Evolutionary conservation across 352 stramenopile genomes (phyloP), one percentile per base, ranked within the genome.

Genomic region (Phytophthora sansomeana): DNA sequence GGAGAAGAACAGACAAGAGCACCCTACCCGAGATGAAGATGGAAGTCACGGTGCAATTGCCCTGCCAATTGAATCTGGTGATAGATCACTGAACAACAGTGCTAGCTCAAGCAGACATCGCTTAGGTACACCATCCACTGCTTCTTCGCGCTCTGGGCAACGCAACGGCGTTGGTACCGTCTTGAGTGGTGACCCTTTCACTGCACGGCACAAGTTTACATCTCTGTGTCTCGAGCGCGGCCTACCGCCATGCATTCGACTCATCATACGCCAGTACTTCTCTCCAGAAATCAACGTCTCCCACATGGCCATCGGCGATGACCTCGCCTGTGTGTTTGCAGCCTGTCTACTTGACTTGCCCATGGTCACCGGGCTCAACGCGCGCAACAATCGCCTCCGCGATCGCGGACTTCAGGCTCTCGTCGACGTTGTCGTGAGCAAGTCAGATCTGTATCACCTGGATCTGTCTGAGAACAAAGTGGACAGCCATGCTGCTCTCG

Each of bases 401-500:
- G 91, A 97, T 57, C 65, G 63, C 0, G 90, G 87, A 0, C 61
- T 97, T 1, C 77, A 85, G 28, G 85, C 85, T 30, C 74, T 97
- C 43, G 83, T 94, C 26, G 73, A 92, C 24, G 78, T 90, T 17
- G 80, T 94, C 13, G 65, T 90, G 7, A 19, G 77, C n/a, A 93
- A 96, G 53, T 63, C 73, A 2, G 82, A 91, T 48, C 56, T 97
- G 21, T 93, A 80, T 39, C 75, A 89, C 29, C 58, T 97, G 19
- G 91, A 97, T 43, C 62, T 97, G 24, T 94, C 83, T 24, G 85
- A 95, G 67, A 97, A 97, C 76, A 95, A 94, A 54, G 80, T 96
- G 1, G 91, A 97, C 57, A 75, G 78, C 36, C 72, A 85, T 8
- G 85, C 87, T 3, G 74, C 88, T 1, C 58, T 58, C 6, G 62